A percentile compares a stretch with the other conserved stretches of the same genome.
phyloP scores from a whole-genome alignment of 1,284 basidiomycete genomes.

The Cryptococcus neoformans region DNA sequence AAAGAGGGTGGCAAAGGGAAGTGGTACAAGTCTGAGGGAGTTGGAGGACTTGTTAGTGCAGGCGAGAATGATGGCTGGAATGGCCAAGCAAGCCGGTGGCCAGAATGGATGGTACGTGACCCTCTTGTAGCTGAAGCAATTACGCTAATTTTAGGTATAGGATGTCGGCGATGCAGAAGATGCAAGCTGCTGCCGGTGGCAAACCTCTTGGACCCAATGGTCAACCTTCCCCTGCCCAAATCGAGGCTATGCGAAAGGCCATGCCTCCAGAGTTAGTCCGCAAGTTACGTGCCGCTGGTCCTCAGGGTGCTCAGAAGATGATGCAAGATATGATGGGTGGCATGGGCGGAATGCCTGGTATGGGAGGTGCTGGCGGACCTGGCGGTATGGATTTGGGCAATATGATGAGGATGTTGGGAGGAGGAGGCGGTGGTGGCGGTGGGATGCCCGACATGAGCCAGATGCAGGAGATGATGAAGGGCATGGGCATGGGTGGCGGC shows the following conservation, averaged over 20 bases:
- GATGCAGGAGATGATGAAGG: conserved; percentile 68
- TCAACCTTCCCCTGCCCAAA: conserved; percentile 86
- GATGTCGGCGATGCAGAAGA: conserved; percentile 84
- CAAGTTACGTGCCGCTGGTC: conserved; percentile 69
- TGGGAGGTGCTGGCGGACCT: conserved; percentile 50
- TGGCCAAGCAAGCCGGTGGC: conserved; percentile 95
- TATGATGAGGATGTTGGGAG: conserved; percentile 51
- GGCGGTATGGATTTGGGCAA: conserved; percentile 58
- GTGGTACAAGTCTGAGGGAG: conserved; percentile 94
- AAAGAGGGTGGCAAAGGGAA: conserved; percentile 83
- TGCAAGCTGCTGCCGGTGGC: conserved; percentile 79
- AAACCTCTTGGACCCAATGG: conserved; percentile 78
- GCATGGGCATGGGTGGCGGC: conserved; percentile 63
- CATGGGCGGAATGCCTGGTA: conserved; percentile 30
- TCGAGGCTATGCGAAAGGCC: conserved; percentile 84
- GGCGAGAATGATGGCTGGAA: conserved; percentile 95
- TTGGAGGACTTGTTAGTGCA: conserved; percentile 95
- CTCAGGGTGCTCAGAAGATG: conserved; percentile 88
- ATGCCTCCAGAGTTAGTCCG: conserved; percentile 87
- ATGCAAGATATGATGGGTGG: conserved; percentile 95
- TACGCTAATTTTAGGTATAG: conserved; percentile 42
- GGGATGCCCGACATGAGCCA: conserved; percentile 51
- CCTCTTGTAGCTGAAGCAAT: background rate
- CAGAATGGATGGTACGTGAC: conserved; percentile 78
- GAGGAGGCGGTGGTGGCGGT: conserved; percentile 40